Conservation (phyloP, 192 early-diverging fungal species). For the Backusella tarrabulga region DNA sequence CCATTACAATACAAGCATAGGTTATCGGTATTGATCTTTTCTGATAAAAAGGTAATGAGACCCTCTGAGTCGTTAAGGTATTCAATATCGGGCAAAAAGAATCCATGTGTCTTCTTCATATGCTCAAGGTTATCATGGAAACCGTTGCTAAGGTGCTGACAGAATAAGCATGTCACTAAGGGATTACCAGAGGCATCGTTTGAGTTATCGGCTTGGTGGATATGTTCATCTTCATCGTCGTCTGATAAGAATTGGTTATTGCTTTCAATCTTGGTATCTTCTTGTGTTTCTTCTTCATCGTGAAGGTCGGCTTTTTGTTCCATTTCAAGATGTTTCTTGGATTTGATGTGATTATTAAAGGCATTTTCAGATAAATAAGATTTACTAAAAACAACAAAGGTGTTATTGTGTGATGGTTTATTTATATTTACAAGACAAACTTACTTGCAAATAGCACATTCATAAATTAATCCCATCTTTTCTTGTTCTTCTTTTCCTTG, state of each 20-base stretch:
- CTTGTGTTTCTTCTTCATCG: constrained; percentile 12
- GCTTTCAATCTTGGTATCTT: not conserved
- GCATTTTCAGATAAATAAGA: constrained; percentile 67
- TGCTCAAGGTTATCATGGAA: constrained; percentile 81
- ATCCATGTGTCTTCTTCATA: constrained; percentile 86
- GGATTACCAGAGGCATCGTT: not conserved
- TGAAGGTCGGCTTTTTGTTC: constrained; percentile 72
- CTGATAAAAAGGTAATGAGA: constrained; percentile 83
- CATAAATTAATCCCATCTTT: constrained; percentile 33
- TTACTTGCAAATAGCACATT: constrained; percentile 53
- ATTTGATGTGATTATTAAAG: constrained; percentile 84
- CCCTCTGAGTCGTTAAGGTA: constrained; percentile 84
- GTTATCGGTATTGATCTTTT: constrained; percentile 92
- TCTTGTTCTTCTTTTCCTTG: constrained; percentile 47
- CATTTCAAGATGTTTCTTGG: constrained; percentile 91
- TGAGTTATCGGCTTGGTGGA: not conserved
- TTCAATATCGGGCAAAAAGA: constrained; percentile 97
- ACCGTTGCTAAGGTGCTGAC: constrained; percentile 58
- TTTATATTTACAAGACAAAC: not conserved
- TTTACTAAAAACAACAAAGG: constrained; percentile 9
- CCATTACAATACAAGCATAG: constrained; percentile 95
- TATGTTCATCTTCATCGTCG: constrained; percentile 11
- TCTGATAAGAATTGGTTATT: not conserved
- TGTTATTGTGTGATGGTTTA: not conserved
- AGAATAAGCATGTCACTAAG: constrained; percentile 78